Evolutionary conservation across 2,329 filamentous ascomycete genomes (phyloP).

Genomic region (Trichoderma pleuroti): DNA sequence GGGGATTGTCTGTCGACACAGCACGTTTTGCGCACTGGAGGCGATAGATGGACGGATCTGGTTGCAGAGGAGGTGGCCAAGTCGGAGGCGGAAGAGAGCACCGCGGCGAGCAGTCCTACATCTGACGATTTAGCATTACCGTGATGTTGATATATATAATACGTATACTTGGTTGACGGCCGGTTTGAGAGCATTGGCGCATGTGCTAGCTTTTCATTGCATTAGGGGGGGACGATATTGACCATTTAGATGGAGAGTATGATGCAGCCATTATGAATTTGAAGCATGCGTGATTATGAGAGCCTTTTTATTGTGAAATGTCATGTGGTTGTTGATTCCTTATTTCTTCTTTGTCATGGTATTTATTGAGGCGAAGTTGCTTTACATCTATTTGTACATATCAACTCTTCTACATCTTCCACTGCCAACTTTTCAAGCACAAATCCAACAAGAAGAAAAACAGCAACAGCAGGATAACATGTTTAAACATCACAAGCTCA

Average conservation of each 20-base stretch:
- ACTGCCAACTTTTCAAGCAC: not conserved
- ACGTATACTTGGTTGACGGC: not conserved
- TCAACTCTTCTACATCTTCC: not conserved
- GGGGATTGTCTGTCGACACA: conserved; percentile 55
- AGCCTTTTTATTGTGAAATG: not conserved
- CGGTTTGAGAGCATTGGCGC: not conserved
- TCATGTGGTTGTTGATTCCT: not conserved
- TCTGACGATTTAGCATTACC: conserved; percentile 15
- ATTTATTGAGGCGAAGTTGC: not conserved
- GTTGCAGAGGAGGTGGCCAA: conserved; percentile 23
- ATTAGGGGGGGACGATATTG: not conserved
- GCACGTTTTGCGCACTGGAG: conserved; percentile 63
- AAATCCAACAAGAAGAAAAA: not conserved
- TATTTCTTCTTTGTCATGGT: not conserved
- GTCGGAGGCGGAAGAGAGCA: conserved; percentile 15
- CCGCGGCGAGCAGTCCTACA: conserved; percentile 10
- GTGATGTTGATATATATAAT: not conserved
- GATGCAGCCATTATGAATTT: not conserved
- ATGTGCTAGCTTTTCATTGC: not conserved
- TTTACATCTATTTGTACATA: not conserved
- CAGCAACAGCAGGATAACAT: not conserved
- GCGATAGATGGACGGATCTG: conserved; percentile 38
- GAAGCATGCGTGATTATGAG: not conserved
- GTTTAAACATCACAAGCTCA: not conserved
- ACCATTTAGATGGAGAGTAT: not conserved